Evolutionary conservation across 129 eudicot species (phyloP), one percentile per base, ranked within the genome.

Genomic region (Cynara cardunculus): DNA sequence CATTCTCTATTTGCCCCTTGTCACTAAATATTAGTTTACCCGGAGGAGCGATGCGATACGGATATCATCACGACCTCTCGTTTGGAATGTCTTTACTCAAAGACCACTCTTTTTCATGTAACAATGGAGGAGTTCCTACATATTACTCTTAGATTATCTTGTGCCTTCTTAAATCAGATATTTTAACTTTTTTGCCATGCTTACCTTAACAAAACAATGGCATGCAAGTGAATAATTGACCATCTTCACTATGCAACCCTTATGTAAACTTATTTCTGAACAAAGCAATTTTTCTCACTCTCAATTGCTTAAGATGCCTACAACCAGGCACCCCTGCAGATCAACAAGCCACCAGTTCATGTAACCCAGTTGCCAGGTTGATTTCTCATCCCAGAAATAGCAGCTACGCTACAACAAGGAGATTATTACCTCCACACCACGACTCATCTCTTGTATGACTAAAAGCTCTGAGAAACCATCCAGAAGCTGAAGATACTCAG

Each of bases 391-490:
- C 22, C 25, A 19, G 25, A 16, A 59, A 59, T 59, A 19, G 66
- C 66, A 59, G 30, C 34, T 13, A 39, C 37, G 32, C 65, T 41
- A 72, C 72, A 46, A 0, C 21, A 6, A 74, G 59, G 26, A 61
- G n/a, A 35, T 13, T 12, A 22, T 28, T 64, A 64, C 69, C 69
- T 96, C 98, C 70, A 93, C 98, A 72, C 92, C 90, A 34, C 84
- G 93, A 89, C 92, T 92, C 99, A 92, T 90, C 78, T 96, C 97
- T 80, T 96, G 98, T 83, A 88, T 86, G 53, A 89, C 97, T 65
- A 97, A 88, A 84, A 96, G 95, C 80, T 85, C 92, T 56, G 98
- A 91, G 67, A 89, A 85, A 72, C 93, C 91, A 80, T 91, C 99
- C 78, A 96, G 81, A 80, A 96, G 85, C 84, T 93, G 99, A 88